Base-by-base conservation (phyloP, 73 alveolate genomes). In the Paramecium pentaurelia region DNA sequence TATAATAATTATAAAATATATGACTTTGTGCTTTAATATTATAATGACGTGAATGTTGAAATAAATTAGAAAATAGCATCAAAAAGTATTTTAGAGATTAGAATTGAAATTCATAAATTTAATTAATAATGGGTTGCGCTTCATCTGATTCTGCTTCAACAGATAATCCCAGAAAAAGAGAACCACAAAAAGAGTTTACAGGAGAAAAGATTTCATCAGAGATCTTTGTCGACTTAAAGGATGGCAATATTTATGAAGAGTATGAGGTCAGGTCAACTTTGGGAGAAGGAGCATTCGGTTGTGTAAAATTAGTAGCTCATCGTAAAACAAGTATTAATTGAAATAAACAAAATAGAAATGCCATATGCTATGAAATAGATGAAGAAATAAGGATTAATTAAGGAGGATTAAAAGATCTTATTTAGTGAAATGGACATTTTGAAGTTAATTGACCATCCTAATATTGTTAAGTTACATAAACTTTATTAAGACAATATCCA, bases 271-370 rank as follows among this genome's bases (percentile, higher is more conserved):
- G 54, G 86, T 58, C 59, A 28, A 90, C 27, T 51, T 44, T 95
- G 34, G 98, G 98, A 0, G 94, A 93, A 75, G 97, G 96, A 10
- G 96, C 94, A 51, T 93, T 71, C 92, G 98, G 97, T 1, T n/a
- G 68, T 28, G 97, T 96, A 27, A 93, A 93, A 84, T 86, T 86
- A 86, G 96, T 86, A 16, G 86, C 28, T 28, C 86, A 92, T 20
- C 94, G 77, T 47, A 44, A 71, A 45, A 95, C 95, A 1, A 45
- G 83, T 28, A 68, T 42, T 20, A 8, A 9, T 20, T n/a, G 1
- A 40, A 8, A 44, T 38, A 11, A 44, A 22, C 49, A 9, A n/a
- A 1, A 22, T 45, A 80, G 86, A 77, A 80, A 93, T 93, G 9
- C 47, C 59, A 30, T 87, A 92, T 85, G 97, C 97, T 4, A 94